Evolutionary conservation across 2,329 filamentous ascomycete genomes (phyloP).

Genomic region (Aureobasidium pullulans): DNA sequence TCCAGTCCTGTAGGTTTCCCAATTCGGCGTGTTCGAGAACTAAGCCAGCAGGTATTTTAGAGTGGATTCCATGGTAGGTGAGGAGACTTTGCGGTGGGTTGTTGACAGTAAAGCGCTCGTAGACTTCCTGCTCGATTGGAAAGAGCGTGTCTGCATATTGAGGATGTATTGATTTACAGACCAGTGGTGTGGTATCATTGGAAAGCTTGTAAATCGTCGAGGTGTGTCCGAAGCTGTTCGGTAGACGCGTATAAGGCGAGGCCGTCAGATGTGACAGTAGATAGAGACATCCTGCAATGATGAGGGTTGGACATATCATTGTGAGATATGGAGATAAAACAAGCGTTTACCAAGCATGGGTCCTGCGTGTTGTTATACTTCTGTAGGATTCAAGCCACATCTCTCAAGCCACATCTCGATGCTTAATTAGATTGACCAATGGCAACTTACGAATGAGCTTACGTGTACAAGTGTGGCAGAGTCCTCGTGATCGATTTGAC

Average conservation of each 20-base stretch:
- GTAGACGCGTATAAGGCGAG: background rate
- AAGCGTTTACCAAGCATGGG: too few species aligned
- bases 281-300: too few species aligned
- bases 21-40: conserved; percentile 9
- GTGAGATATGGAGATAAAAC: too few species aligned
- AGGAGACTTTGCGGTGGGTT: conserved; percentile 9
- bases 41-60: background rate
- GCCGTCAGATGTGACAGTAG: too few species aligned
- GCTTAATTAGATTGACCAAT: too few species aligned
- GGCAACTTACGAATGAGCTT: too few species aligned
- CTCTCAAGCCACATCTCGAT: too few species aligned
- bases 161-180: background rate
- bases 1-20: conserved; percentile 4
- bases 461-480: too few species aligned
- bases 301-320: too few species aligned
- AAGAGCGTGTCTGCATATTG: conserved; percentile 1
- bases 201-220: background rate
- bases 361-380: too few species aligned
- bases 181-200: background rate
- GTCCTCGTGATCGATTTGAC: too few species aligned
- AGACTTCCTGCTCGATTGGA: conserved; percentile 8
- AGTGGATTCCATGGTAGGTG: conserved; percentile 12
- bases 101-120: conserved; percentile 13
- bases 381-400: too few species aligned
- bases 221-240: background rate